phyloP scores from a whole-genome alignment of 2,329 filamentous ascomycete genomes.

The Aspergillus glaucus region DNA sequence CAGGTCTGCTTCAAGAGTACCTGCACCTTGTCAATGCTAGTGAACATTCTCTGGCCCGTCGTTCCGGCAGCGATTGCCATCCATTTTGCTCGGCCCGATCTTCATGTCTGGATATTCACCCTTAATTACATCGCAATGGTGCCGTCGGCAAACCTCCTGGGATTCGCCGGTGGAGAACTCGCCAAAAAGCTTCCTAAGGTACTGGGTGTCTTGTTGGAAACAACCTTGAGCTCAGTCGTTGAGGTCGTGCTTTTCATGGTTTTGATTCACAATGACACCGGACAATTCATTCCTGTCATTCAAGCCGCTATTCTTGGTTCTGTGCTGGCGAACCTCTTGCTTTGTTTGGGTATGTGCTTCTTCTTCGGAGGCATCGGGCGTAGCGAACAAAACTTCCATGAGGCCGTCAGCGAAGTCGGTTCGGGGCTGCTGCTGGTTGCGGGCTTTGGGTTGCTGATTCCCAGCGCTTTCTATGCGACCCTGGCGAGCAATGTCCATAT shows the following conservation, averaged over 20 bases:
- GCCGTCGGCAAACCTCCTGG: slow-evolving; percentile 67
- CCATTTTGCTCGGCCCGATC: slow-evolving; percentile 49
- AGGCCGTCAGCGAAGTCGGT: slow-evolving; percentile 71
- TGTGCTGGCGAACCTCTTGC: slow-evolving; percentile 71
- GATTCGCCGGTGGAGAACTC: slow-evolving; percentile 66
- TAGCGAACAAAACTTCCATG: slow-evolving; percentile 64
- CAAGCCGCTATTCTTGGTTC: slow-evolving; percentile 78
- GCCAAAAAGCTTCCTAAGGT: slow-evolving; percentile 71
- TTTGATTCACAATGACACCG: slow-evolving; percentile 52
- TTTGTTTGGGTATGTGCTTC: slow-evolving; percentile 77
- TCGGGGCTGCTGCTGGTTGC: slow-evolving; percentile 71
- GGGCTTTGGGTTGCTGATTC: slow-evolving; percentile 49
- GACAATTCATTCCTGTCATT: slow-evolving; percentile 59
- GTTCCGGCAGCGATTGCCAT: slow-evolving; percentile 67
- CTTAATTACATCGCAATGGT: slow-evolving; percentile 73
- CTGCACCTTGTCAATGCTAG: slow-evolving; percentile 55
- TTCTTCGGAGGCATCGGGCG: slow-evolving; percentile 65
- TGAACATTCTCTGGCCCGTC: slow-evolving; percentile 69
- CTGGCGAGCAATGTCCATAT: slow-evolving; percentile 33
- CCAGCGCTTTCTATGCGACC: slow-evolving; percentile 43
- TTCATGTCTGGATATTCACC: slow-evolving; percentile 60
- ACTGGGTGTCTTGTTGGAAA: slow-evolving; percentile 45
- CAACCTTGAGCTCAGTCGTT: slow-evolving; percentile 63
- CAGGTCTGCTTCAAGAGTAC: slow-evolving; percentile 59
- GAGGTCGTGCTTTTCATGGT: slow-evolving; percentile 81